Evolutionary conservation across 164 flowering plant species (phyloP).

Genomic region (Euptelea pleiosperma): DNA sequence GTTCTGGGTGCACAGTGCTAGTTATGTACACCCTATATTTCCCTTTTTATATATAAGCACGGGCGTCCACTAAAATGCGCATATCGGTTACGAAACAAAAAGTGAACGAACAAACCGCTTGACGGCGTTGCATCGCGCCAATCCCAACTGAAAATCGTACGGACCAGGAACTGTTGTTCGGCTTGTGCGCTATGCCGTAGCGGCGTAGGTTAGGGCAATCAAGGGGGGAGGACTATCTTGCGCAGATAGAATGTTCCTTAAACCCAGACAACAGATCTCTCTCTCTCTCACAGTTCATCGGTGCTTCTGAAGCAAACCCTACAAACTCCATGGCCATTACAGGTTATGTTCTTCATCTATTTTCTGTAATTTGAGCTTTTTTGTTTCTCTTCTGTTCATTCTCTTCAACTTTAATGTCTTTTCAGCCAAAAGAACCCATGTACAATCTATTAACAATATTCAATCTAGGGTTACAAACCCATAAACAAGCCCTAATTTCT

Average conservation of each 20-base stretch:
- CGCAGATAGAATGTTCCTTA: conserved; percentile 19
- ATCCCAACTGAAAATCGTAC: too few relatives aligned
- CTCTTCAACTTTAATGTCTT: neutral
- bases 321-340: conserved; percentile 11
- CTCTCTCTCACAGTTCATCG: conserved; percentile 1
- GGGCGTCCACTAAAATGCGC: too few relatives aligned
- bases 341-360: conserved; percentile 22
- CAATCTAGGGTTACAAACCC: conserved; percentile 14
- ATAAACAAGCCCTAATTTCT: neutral
- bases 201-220: conserved; percentile 9
- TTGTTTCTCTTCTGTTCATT: neutral
- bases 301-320: conserved; percentile 11
- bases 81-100: too few relatives aligned
- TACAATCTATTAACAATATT: neutral
- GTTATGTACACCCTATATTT: too few relatives aligned
- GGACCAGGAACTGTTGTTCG: neutral
- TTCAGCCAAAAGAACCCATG: neutral
- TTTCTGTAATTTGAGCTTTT: conserved; percentile 4
- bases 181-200: neutral
- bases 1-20: too few relatives aligned
- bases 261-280: conserved; percentile 16
- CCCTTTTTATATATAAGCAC: too few relatives aligned
- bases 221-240: conserved; percentile 3
- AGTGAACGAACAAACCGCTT: too few relatives aligned
- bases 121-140: too few relatives aligned